These are phyloP conservation scores for Saccharomyces hybrid DNA, from an alignment of 1,139 yeast genomes.

Conservation along the genomic window DNA sequence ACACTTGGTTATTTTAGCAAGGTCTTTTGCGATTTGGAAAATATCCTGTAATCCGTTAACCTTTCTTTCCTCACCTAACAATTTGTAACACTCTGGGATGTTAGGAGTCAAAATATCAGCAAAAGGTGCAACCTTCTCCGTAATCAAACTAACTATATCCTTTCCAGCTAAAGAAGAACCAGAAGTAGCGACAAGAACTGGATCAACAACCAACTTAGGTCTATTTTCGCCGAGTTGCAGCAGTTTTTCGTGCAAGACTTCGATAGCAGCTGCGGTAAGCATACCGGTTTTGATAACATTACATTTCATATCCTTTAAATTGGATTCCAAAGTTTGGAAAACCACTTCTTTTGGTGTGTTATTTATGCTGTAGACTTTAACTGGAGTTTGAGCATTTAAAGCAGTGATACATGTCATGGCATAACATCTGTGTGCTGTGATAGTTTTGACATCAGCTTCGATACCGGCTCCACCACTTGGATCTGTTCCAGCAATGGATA, in stretches of 20 bases:
- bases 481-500: constrained; percentile 78
- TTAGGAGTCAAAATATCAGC: constrained; percentile 76
- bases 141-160: constrained; percentile 38
- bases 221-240: constrained; percentile 31
- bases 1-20: constrained; percentile 40
- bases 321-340: constrained; percentile 42
- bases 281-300: constrained; percentile 78
- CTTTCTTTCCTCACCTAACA: constrained; percentile 20
- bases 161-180: constrained; percentile 52
- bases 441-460: constrained; percentile 84
- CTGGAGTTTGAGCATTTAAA: constrained; percentile 75
- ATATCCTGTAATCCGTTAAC: constrained; percentile 34
- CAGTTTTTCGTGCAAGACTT: constrained; percentile 38
- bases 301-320: constrained; percentile 56
- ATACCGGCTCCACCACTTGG: constrained; percentile 94
- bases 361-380: constrained; percentile 47
- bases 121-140: constrained; percentile 39
- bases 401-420: constrained; percentile 79
- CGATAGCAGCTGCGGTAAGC: constrained; percentile 54
- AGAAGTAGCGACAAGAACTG: constrained; percentile 76
- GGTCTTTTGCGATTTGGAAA: constrained; percentile 36
- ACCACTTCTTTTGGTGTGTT: constrained; percentile 41
- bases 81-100: constrained; percentile 49
- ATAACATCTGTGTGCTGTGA: constrained; percentile 69
- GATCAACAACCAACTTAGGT: constrained; percentile 55